Base-by-base conservation (phyloP, 306 rosid species). In the Quillaja saponaria region DNA sequence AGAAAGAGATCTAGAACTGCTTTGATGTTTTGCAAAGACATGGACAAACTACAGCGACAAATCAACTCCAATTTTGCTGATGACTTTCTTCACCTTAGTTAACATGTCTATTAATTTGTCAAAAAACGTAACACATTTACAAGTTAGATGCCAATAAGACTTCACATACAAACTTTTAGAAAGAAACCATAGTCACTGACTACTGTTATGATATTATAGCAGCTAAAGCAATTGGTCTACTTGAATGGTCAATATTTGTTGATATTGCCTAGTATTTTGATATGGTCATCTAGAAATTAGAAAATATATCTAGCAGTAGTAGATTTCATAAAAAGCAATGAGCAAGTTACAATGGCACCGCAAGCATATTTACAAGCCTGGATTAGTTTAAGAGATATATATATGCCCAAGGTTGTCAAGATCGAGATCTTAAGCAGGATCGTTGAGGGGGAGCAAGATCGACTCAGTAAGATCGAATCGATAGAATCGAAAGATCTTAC, bases 21-120 rank as follows among this genome's bases (percentile, higher is more conserved):
- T 54, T 0, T 5, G 49, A 61, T 49, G 60, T 60, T 58, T 45
- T 50, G 55, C 79, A 76, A 40, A 51, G 56, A 61, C 65, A 47
- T 7, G 56, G 21, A 55, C 45, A 63, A n/a, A 58, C 75, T 76
- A 85, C 68, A 82, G 66, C 34, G 71, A 40, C 83, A 79, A 63
- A 69, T 70, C 90, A 54, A 79, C 88, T 25, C 87, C 96, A 10
- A 91, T 66, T 68, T 88, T 95, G 57, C 48, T 9, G 51, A 91
- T 78, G 39, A 88, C 82, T 86, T 68, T 84, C 85, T 91, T 96
- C 76, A 91, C 98, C 71, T 75, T 83, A 13, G 64, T 58, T 84
- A 91, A 76, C 85, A 91, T 88, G 82, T 88, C 98, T 91, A 79
- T 54, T 3, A 37, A 61, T 20, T n/a, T 55, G 37, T 13, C 75